phyloP scores from a whole-genome alignment of 176 grass and related monocot species.

The Melocanna baccifera region DNA sequence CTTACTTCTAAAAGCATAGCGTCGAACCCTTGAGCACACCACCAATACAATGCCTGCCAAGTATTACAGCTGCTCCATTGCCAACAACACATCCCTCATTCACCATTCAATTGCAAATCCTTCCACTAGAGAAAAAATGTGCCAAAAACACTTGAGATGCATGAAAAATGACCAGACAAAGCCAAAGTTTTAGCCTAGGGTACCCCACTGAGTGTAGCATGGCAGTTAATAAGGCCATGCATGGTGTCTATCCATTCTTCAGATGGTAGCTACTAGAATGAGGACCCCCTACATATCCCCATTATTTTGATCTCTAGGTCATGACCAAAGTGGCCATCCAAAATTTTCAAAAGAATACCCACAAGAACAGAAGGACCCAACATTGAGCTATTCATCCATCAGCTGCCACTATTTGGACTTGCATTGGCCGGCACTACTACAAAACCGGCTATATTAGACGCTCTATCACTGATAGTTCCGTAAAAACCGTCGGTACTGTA shows the following conservation, averaged over 20 bases:
- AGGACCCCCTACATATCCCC: background rate
- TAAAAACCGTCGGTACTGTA: too few species aligned
- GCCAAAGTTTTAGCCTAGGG: background rate
- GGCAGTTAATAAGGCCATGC: constrained; percentile 9
- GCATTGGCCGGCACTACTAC: background rate
- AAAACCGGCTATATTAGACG: too few species aligned
- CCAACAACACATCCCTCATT: background rate
- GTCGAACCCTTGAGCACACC: background rate
- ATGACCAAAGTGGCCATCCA: constrained; percentile 2
- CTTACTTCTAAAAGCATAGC: background rate
- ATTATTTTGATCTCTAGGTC: background rate
- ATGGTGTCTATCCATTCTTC: constrained; percentile 1
- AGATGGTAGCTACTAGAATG: background rate
- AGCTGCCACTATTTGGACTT: background rate
- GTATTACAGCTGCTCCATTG: background rate
- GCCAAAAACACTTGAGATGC: background rate
- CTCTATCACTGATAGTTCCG: too few species aligned
- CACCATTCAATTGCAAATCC: background rate
- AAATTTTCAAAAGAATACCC: background rate
- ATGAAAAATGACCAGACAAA: background rate
- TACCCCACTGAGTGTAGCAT: background rate
- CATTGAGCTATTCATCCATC: constrained; percentile 14
- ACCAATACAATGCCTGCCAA: background rate
- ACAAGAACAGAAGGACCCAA: background rate
- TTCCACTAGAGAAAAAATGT: background rate